Evolutionary conservation across 139 green algal genomes (phyloP), one percentile per base, ranked within the genome.

Genomic region (Pleodorina starrii): DNA sequence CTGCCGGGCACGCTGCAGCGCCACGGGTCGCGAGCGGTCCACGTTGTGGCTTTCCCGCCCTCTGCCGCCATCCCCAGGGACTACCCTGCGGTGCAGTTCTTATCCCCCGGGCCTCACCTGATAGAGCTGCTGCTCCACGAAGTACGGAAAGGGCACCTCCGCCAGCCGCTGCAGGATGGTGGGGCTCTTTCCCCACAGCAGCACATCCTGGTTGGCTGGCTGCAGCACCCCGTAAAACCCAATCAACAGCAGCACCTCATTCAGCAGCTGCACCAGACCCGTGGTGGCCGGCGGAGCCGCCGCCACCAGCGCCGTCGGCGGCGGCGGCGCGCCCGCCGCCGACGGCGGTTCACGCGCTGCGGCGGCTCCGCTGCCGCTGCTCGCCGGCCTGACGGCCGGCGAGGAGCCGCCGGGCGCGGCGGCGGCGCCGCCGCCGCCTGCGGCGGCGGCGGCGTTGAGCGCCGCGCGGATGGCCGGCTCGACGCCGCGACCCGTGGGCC

Each of bases 161-260:
- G 91, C 93, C 57, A 94, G 91, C 27, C 95, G 93, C 78, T 96
- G 95, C 69, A 94, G 72, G 17, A 95, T 76, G 25, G 57, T 95
- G 51, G 92, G 90, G 66, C 68, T 81, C 48, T 92, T 89, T 29
- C 94, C 94, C 92, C 93, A 96, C 59, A 87, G 46, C 83, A 96
- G 91, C 83, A 96, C 91, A 43, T 88, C 85, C 87, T 87, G 81
- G 85, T 93, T 93, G 48, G 75, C 35, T 10, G 91, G 86, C 35
- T 66, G 36, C 44, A 94, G 68, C 79, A 94, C 81, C 27, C 83
- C 90, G 21, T 92, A 93, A 69, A 93, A 89, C 1, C 94, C 91
- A 21, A 94, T 44, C 75, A 96, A 82, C 87, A 95, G 83, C 74
- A 95, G 77, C 90, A 95, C 88, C 88, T 94, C 91, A 32, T 95